phyloP scores from a whole-genome alignment of 805 yeast species.

The Nakazawaea wyomingensis region DNA sequence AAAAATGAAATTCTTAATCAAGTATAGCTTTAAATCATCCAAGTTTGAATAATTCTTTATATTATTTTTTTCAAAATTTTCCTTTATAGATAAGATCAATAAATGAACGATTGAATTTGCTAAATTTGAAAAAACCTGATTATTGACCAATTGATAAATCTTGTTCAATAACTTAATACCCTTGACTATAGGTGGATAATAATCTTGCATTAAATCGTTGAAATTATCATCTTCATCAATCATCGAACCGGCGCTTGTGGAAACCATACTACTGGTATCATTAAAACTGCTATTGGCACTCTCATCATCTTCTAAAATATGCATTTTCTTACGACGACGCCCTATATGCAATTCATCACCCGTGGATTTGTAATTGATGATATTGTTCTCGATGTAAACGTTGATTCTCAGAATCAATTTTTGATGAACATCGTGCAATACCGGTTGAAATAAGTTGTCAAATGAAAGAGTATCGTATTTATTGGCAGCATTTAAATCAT shows the following conservation, averaged over 20 bases:
- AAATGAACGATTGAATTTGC: constrained; percentile 85
- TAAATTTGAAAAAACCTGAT: constrained; percentile 78
- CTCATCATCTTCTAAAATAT: constrained; percentile 4
- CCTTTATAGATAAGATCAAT: constrained; percentile 57
- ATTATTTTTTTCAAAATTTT: constrained; percentile 40
- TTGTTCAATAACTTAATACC: constrained; percentile 68
- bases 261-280: constrained; percentile 4
- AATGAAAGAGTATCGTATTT: constrained; percentile 32
- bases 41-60: constrained; percentile 35
- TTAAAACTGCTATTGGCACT: neutral
- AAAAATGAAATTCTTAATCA: constrained; percentile 66
- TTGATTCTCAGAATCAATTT: constrained; percentile 78
- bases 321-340: constrained; percentile 26
- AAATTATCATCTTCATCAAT: constrained; percentile 19
- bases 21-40: constrained; percentile 57
- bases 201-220: constrained; percentile 19
- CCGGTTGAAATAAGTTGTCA: constrained; percentile 62
- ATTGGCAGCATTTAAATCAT: constrained; percentile 24
- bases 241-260: constrained; percentile 11
- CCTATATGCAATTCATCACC: constrained; percentile 65
- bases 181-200: constrained; percentile 66
- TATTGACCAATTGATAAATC: constrained; percentile 74
- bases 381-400: constrained; percentile 60
- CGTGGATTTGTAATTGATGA: constrained; percentile 61
- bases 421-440: constrained; percentile 72